Conservation (phyloP, 2,329 filamentous ascomycete species). For the Verticillium longisporum region DNA sequence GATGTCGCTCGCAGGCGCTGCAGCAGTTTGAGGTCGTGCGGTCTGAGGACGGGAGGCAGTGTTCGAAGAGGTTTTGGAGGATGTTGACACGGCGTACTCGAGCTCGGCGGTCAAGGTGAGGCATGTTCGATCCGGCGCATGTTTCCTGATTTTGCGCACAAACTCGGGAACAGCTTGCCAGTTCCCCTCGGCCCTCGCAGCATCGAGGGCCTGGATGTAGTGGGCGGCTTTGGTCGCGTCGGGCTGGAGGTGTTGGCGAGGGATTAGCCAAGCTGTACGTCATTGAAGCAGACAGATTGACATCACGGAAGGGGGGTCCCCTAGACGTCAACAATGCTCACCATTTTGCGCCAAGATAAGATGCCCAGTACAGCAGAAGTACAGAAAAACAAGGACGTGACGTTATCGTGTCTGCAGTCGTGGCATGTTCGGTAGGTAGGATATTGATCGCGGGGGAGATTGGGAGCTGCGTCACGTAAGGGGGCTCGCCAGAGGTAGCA, state of each 20-base stretch:
- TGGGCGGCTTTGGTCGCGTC: conserved; percentile 63
- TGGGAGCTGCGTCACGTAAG: conserved; percentile 13
- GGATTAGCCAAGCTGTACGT: conserved; percentile 9
- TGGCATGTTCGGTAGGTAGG: conserved; percentile 17
- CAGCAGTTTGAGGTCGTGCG: conserved; percentile 12
- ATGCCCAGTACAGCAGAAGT: neutral
- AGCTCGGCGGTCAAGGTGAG: conserved; percentile 63
- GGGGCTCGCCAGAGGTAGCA: neutral
- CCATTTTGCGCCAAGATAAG: neutral
- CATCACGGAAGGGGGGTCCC: neutral
- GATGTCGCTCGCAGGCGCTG: conserved; percentile 31
- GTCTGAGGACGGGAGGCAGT: conserved; percentile 31
- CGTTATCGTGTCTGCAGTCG: neutral
- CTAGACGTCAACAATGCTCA: neutral
- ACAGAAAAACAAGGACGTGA: neutral
- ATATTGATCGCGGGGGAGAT: conserved; percentile 11
- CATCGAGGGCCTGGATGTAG: conserved; percentile 78
- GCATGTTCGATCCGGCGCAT: conserved; percentile 76
- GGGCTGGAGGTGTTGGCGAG: conserved; percentile 7
- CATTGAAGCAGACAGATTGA: conserved; percentile 4
- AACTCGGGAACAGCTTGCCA: conserved; percentile 86
- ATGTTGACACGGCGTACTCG: conserved; percentile 58
- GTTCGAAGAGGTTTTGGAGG: conserved; percentile 35
- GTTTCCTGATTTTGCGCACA: conserved; percentile 88
- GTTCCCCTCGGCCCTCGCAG: conserved; percentile 78